Evolutionary conservation across 2,329 filamentous ascomycete genomes (phyloP).

Genomic region (Pseudonectria foliicola): DNA sequence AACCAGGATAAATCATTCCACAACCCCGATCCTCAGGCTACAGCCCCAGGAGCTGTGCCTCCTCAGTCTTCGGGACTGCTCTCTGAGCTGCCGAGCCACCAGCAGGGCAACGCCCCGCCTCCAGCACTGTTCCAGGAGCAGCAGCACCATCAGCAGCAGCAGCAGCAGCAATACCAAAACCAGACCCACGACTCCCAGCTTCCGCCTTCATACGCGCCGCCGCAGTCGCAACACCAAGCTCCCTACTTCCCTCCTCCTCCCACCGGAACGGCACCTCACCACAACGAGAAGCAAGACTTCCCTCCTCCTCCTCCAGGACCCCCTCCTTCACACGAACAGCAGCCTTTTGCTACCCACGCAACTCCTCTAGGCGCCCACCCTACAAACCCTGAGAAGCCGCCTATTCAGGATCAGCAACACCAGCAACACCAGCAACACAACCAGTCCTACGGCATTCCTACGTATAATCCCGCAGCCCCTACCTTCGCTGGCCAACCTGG

Average conservation of each 20-base stretch:
- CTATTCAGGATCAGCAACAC: slow-evolving; percentile 1
- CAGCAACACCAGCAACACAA: slow-evolving; percentile 10
- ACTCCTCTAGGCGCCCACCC: slow-evolving; percentile 17
- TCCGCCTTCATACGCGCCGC: background rate
- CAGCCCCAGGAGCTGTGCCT: too few relatives aligned
- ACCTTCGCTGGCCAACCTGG: too few relatives aligned
- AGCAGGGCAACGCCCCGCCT: background rate
- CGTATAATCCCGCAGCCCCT: slow-evolving; percentile 13
- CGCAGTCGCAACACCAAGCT: background rate
- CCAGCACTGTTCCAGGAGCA: slow-evolving; percentile 4
- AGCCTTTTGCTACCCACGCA: slow-evolving; percentile 9
- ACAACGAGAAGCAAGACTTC: slow-evolving; percentile 15
- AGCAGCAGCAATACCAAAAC: background rate
- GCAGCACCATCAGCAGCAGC: slow-evolving; percentile 1
- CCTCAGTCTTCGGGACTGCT: too few relatives aligned
- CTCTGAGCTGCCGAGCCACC: too few relatives aligned
- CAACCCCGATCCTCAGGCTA: too few relatives aligned
- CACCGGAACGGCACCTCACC: slow-evolving; percentile 7
- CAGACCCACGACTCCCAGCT: slow-evolving; percentile 5
- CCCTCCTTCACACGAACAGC: slow-evolving; percentile 15
- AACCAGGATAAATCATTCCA: too few relatives aligned
- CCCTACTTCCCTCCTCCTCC: slow-evolving; percentile 9
- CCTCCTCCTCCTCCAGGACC: slow-evolving; percentile 16
- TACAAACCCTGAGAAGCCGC: background rate
- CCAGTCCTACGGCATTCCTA: slow-evolving; percentile 21